Evolutionary conservation across 2,329 filamentous ascomycete species (phyloP), one percentile per base, ranked within the genome.

Genomic region (Ophiostoma piceae): DNA sequence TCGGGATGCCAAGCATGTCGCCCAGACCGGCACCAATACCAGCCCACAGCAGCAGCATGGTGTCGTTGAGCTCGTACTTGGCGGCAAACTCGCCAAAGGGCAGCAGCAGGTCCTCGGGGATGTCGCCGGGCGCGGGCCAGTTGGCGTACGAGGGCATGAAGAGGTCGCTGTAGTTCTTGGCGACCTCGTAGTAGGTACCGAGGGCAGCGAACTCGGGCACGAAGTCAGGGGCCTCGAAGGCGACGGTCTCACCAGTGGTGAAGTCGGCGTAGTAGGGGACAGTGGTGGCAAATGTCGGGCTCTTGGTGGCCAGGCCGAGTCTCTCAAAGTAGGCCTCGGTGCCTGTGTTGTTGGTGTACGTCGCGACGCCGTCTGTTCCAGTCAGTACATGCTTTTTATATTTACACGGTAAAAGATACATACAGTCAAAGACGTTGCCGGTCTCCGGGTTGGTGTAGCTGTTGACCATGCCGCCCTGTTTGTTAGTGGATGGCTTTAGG

Each of bases 401-500:
- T 41, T 41, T 51, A 16, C 26, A 37, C 22, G 3, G 67, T 12
- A 60, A 1, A 35, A 2, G 3, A 37, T 5, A 70, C 68, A n/a
- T 39, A 70, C 76, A 80, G 73, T 81, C 78, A 68, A 76, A 77
- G 1, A 74, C 69, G 0, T 67, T 72, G 19, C 76, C 77, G 2
- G 77, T 79, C n/a, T 78, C 75, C n/a, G 79, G 80, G 47, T 81
- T 80, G 3, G 74, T 77, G 73, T 82, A 85, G 11, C 82, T 84
- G 29, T 83, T 76, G 6, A 82, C 80, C 72, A 85, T 82, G 2
- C 84, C 84, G 22, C 84, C 84, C 71, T 84, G 73, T 9, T 66
- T n/a, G 32, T 51, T 37, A 68, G 37, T n/a, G 62, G 9, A 11
- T 7, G 1, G 35, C 12, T 12, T 3, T 35, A 26, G 7, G 16